Conservation (phyloP, 495 filamentous ascomycete genomes). For the Polyplosphaeria fusca region DNA sequence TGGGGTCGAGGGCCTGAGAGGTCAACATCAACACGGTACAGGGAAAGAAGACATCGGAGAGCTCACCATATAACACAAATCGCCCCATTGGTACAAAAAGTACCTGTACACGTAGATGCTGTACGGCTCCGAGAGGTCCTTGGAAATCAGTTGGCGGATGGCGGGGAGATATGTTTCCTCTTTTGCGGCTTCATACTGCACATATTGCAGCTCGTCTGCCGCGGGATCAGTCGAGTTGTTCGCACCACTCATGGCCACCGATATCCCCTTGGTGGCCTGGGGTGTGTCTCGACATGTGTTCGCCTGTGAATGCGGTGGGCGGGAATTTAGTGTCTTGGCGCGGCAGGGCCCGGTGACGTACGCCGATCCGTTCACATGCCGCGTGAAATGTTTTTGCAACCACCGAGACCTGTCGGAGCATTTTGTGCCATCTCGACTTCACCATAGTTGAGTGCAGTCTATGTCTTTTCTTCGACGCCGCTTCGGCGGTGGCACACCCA, state of each 20-base stretch:
- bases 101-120: conserved; percentile 99
- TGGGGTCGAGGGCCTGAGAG: conserved; percentile 66
- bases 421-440: neutral
- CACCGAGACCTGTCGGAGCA: no score
- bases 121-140: conserved; percentile 96
- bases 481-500: conserved; percentile 27
- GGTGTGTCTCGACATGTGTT: no score
- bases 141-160: conserved; percentile 90
- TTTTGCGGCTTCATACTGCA: conserved; percentile 74
- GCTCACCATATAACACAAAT: conserved; percentile 84
- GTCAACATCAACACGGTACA: neutral
- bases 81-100: conserved; percentile 97
- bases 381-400: no score
- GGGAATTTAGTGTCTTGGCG: no score
- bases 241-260: conserved; percentile 26
- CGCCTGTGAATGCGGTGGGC: no score
- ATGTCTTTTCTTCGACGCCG: conserved; percentile 42
- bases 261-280: no score
- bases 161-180: conserved; percentile 79
- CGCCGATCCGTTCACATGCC: no score
- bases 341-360: no score
- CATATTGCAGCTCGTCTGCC: conserved; percentile 64
- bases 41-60: conserved; percentile 19
- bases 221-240: conserved; percentile 4
- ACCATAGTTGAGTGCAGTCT: neutral